Base-by-base conservation (phyloP, 495 filamentous ascomycete species). In the Penicillium diatomitis region DNA sequence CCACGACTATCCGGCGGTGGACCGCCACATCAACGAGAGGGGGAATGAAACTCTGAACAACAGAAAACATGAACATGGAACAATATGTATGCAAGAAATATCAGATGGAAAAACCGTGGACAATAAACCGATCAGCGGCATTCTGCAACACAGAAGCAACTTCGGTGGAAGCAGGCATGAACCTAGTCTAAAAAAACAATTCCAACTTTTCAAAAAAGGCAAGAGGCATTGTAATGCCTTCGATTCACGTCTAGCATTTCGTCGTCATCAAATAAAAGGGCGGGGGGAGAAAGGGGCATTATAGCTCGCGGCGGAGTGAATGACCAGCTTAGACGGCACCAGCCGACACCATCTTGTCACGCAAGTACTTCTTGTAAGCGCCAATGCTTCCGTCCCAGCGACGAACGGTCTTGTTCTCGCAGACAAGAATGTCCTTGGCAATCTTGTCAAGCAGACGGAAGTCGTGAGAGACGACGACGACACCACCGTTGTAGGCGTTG, bases 401-500 rank as follows among this genome's bases (percentile, higher is more conserved):
- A 55, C 78, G 81, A 53, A 97, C 85, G 2, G 88, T 88, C 77
- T 86, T 88, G 79, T 97, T 85, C 71, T 99, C 94, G 72, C 92
- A 99, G 34, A 99, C 92, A 68, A 97, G 81, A 70, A 99, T 99
- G 65, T 99, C 90, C 78, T 97, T 99, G 54, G 92, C 92, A 65
- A 99, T 99, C 78, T 95, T 97, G 78, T 99, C 92, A 51, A 99
- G 84, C 53, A 99, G 74, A 75, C 92, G 85, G 78, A 98, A 98
- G 68, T 98, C 92, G 83, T 98, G 92, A 55, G 85, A 90, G 41
- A 98, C 92, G 49, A 97, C 92, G 37, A 97, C 90, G 38, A 97
- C 94, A 82, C 92, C 92, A 63, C 92, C 92, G 58, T 78, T 87
- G 72, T 84, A 99, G 36, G 90, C 83, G 61, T 96, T 95, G 74